Evolutionary conservation across 441 rosid species (phyloP), one percentile per base, ranked within the genome.

Genomic region (Isatis lusitanica): DNA sequence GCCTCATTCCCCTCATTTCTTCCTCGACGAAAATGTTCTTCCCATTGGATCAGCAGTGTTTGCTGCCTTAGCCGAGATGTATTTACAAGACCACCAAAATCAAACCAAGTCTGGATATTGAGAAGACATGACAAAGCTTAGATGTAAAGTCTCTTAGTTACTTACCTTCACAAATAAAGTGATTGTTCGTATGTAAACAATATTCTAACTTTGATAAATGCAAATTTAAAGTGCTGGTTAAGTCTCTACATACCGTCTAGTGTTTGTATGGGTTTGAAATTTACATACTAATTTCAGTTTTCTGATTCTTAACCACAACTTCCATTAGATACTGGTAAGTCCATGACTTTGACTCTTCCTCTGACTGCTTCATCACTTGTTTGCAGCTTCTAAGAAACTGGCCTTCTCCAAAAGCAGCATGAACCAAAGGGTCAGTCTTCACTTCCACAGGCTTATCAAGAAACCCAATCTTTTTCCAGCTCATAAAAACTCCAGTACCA

Each of bases 1-100:
- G 6, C 85, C 83, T 5, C 95, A 88, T 74, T 87, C 93, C 7
- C 91, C 97, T 52, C 56, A 87, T 79, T 91, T 87, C 83, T 82
- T 85, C 70, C 80, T 94, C 0, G 96, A 94, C 11, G 97, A 94
- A 74, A 84, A 87, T 82, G 88, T 83, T 63, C 93, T 91, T 60
- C 93, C 95, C 5, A 77, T 85, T 33, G 97, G 96, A 42, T 90
- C 95, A 39, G 95, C 97, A 40, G 17, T 87, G 62, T 64, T 79
- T 76, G 76, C 96, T 31, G 86, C 93, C 59, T 73, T 94, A 9
- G 96, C 89, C 0, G 94, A 90, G 75, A 75, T 63, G 24, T 90
- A 91, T 68, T 53, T 88, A 59, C 67, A 63, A 18, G 90, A 88
- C 66, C 83, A 85, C 74, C 88, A 83, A 38, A 71, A 73, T 42